A percentile compares a stretch with the other conserved stretches of the same genome.
Evolutionary conservation across 108 stramenopile species (phyloP).

Genomic region (Nitzschia inconspicua): DNA sequence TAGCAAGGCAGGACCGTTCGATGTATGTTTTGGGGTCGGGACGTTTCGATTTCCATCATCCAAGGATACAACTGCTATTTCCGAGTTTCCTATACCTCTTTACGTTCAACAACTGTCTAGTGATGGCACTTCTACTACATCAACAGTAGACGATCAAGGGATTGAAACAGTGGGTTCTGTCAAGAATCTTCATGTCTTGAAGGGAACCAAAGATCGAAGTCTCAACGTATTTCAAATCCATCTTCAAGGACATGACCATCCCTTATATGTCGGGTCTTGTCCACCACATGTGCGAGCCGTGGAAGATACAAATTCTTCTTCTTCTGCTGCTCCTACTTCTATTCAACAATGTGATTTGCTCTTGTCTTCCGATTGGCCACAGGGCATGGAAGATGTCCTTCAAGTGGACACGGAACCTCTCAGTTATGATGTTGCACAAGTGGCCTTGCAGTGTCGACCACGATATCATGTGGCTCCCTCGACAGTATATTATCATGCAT

Average conservation of each 20-base stretch:
- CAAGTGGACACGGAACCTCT: slow-evolving; percentile 30
- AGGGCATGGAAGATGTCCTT: slow-evolving; percentile 72
- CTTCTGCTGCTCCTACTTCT: no score
- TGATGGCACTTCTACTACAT: neutral
- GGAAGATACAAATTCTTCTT: no score
- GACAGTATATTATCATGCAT: slow-evolving; percentile 33
- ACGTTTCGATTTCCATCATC: slow-evolving; percentile 30
- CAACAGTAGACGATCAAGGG: neutral
- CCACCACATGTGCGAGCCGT: slow-evolving; percentile 28
- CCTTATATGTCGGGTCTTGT: slow-evolving; percentile 35
- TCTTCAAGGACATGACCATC: slow-evolving; percentile 6
- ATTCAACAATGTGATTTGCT: slow-evolving; percentile 73
- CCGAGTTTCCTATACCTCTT: slow-evolving; percentile 35
- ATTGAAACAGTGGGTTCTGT: neutral
- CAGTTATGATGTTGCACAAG: slow-evolving; percentile 74
- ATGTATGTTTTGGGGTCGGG: slow-evolving; percentile 72
- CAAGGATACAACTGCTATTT: neutral
- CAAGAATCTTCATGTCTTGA: slow-evolving; percentile 23
- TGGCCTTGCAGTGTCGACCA: slow-evolving; percentile 60
- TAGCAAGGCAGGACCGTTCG: slow-evolving; percentile 85
- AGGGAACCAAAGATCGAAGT: slow-evolving; percentile 7
- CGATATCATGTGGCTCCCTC: slow-evolving; percentile 72
- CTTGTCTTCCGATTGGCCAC: slow-evolving; percentile 73
- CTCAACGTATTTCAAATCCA: slow-evolving; percentile 21
- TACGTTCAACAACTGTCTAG: slow-evolving; percentile 31